phyloP scores from a whole-genome alignment of 768 basidiomycete species.

The Lentinula sp. region DNA sequence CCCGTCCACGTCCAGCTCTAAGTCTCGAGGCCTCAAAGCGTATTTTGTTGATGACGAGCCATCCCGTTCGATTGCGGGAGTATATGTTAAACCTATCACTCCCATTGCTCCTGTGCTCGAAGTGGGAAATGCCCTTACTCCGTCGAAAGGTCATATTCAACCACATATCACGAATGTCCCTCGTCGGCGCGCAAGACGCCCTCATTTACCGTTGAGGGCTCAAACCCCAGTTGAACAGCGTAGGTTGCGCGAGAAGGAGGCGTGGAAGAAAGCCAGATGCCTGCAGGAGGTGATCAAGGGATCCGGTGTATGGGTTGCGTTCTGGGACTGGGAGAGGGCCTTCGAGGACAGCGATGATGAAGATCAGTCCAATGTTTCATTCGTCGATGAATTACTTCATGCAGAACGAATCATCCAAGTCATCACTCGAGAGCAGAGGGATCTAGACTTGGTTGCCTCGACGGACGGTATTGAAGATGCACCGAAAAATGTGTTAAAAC shows the following conservation, averaged over 20 bases:
- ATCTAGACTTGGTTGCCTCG: not conserved
- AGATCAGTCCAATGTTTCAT: not conserved
- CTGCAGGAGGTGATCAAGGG: not conserved
- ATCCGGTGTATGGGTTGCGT: not conserved
- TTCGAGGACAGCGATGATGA: not conserved
- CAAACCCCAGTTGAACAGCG: not conserved
- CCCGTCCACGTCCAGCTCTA: not conserved
- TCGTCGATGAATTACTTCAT: not conserved
- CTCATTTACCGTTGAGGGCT: not conserved
- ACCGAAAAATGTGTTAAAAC: not conserved
- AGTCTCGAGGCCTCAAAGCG: not conserved
- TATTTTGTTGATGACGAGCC: not conserved
- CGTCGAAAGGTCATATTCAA: not conserved
- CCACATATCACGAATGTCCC: constrained; percentile 1
- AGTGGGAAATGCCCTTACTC: not conserved
- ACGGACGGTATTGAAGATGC: not conserved
- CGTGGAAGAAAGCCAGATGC: not conserved
- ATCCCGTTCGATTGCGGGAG: not conserved
- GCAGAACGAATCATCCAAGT: not conserved
- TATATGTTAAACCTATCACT: not conserved
- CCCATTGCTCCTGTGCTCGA: not conserved
- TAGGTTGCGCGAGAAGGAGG: not conserved
- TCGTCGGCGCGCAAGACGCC: not conserved
- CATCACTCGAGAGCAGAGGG: not conserved
- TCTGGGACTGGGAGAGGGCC: not conserved